Conservation (phyloP, 257 asterid species). For the Primulina eburnea region DNA sequence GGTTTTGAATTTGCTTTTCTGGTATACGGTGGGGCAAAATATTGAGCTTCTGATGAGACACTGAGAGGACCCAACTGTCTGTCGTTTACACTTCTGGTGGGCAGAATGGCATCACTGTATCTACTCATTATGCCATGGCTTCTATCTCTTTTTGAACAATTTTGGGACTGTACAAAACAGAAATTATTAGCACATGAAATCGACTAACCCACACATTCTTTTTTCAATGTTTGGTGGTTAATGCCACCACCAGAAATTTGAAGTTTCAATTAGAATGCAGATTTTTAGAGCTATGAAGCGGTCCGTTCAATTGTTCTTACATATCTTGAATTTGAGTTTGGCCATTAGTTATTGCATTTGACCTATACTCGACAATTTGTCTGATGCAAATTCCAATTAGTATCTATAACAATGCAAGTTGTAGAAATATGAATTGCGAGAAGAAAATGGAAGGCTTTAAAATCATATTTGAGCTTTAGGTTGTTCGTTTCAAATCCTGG, state of each 20-base stretch:
- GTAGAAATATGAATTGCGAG: neutral
- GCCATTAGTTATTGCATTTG: neutral
- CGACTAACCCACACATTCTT: neutral
- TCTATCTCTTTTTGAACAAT: neutral
- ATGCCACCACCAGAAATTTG: neutral
- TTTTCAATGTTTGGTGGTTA: neutral
- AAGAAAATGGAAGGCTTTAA: neutral
- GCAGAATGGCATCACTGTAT: neutral
- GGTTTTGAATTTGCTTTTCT: neutral
- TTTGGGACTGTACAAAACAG: neutral
- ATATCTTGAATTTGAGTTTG: neutral
- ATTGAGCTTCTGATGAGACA: neutral
- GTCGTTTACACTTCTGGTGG: neutral
- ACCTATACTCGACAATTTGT: neutral
- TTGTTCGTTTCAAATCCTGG: constrained; percentile 16
- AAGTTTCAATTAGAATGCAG: neutral
- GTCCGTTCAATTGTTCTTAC: neutral
- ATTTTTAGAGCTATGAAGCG: neutral
- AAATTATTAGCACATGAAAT: neutral
- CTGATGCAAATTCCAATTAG: neutral
- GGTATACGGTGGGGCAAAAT: neutral
- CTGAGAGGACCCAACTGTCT: neutral
- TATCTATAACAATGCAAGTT: neutral
- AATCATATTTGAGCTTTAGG: neutral
- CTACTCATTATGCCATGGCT: neutral